Percentiles rank a stretch among this genome's conserved stretches.
phyloP scores from a whole-genome alignment of 2,329 filamentous ascomycete species.

The Phaeosphaeriaceae sp. region DNA sequence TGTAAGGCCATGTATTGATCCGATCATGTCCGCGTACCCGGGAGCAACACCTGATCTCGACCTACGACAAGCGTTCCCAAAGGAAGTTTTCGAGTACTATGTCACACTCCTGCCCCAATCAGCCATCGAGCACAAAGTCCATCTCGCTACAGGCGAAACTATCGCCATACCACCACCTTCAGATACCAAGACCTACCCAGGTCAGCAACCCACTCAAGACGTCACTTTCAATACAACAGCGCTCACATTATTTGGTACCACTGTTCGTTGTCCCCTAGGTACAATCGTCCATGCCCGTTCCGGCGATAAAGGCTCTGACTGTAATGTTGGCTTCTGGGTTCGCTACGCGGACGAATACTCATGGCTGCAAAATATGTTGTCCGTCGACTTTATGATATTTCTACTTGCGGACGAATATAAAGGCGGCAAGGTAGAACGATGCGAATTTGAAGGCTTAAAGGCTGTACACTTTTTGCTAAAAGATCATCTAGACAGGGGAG shows the following conservation, averaged over 20 bases:
- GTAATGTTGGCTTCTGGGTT: slow-evolving; percentile 48
- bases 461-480: slow-evolving; percentile 36
- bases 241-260: slow-evolving; percentile 32
- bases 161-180: slow-evolving; percentile 44
- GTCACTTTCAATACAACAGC: neutral
- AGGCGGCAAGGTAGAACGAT: slow-evolving; percentile 27
- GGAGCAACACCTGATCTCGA: slow-evolving; percentile 52
- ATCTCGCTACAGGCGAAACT: slow-evolving; percentile 35
- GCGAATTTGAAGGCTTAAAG: slow-evolving; percentile 29
- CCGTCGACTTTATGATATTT: slow-evolving; percentile 29
- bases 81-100: slow-evolving; percentile 52
- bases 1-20: slow-evolving; percentile 49
- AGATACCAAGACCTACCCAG: slow-evolving; percentile 37
- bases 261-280: slow-evolving; percentile 47
- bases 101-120: slow-evolving; percentile 45
- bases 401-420: slow-evolving; percentile 40
- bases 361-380: slow-evolving; percentile 41
- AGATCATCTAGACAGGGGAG: slow-evolving; percentile 33
- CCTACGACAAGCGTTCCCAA: slow-evolving; percentile 48
- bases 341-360: slow-evolving; percentile 40
- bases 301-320: slow-evolving; percentile 46
- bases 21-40: slow-evolving; percentile 54
- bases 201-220: slow-evolving; percentile 44
- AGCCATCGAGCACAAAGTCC: slow-evolving; percentile 29
- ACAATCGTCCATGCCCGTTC: slow-evolving; percentile 55